Percentiles rank a stretch among this genome's conserved stretches.
These are phyloP conservation scores for Solanum pinnatisectum DNA, from an alignment of 257 asterid species.

Conservation along the genomic window DNA sequence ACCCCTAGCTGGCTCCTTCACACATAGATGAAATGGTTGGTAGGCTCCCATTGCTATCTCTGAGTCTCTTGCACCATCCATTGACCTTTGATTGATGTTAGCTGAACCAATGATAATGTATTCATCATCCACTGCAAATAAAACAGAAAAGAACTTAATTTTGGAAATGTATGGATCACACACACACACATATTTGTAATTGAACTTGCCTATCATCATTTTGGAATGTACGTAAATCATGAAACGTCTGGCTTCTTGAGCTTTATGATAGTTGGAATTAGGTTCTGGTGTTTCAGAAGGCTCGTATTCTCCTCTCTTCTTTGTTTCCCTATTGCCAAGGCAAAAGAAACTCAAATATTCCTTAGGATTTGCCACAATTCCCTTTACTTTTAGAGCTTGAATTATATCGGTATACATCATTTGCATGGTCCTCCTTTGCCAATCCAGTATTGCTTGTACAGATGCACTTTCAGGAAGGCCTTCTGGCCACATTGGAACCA, in stretches of 20 bases:
- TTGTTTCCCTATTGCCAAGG: not conserved
- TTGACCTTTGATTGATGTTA: not conserved
- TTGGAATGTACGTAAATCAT: slow-evolving; percentile 10
- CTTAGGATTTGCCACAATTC: not conserved
- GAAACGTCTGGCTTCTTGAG: slow-evolving; percentile 5
- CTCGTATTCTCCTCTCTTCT: not conserved
- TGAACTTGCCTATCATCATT: slow-evolving; percentile 4
- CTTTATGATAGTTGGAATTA: not conserved
- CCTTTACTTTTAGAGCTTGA: not conserved
- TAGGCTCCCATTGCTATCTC: no score
- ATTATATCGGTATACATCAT: slow-evolving; percentile 4
- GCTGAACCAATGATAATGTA: not conserved
- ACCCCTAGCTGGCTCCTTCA: no score
- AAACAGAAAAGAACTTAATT: not conserved
- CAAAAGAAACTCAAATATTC: slow-evolving; percentile 2
- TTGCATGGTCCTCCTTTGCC: slow-evolving; percentile 4
- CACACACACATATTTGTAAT: not conserved
- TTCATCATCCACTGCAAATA: not conserved
- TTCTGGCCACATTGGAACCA: not conserved
- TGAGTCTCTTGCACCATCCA: no score
- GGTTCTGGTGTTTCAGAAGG: not conserved
- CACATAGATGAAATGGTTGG: no score
- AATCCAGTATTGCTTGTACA: slow-evolving; percentile 1
- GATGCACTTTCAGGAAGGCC: not conserved
- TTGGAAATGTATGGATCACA: not conserved